These are phyloP conservation scores for Delitschia confertaspora DNA, from an alignment of 495 filamentous ascomycete genomes.

Conservation along the genomic window DNA sequence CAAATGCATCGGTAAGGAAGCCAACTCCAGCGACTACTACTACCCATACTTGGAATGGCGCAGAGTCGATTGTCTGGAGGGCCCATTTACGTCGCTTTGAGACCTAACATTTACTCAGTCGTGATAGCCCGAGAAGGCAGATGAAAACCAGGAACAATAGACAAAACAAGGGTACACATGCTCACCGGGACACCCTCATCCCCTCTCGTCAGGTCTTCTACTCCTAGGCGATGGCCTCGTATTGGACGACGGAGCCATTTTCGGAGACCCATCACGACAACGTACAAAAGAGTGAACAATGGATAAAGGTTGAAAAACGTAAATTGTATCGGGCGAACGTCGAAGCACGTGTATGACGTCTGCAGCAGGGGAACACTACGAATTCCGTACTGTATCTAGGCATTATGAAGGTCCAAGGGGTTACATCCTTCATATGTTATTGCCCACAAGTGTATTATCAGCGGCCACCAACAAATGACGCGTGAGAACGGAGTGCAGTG, in stretches of 20 bases:
- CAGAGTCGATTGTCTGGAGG: constrained; percentile 18
- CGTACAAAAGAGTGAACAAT: too few relatives aligned
- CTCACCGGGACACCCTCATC: constrained; percentile 19
- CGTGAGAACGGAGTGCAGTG: constrained; percentile 1
- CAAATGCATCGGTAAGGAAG: constrained; percentile 23
- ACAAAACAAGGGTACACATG: neutral
- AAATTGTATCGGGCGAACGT: too few relatives aligned
- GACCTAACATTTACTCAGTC: constrained; percentile 8
- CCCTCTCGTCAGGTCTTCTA: constrained; percentile 16
- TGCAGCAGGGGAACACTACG: too few relatives aligned
- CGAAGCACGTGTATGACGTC: too few relatives aligned
- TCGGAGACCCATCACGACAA: constrained; percentile 18
- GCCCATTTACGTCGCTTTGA: constrained; percentile 19
- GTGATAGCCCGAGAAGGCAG: neutral
- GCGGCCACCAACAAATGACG: constrained; percentile 4
- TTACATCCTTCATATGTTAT: constrained; percentile 5
- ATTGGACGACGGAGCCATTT: constrained; percentile 20
- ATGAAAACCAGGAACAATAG: neutral
- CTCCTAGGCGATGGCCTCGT: constrained; percentile 9
- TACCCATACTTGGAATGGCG: constrained; percentile 23
- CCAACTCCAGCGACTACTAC: constrained; percentile 24
- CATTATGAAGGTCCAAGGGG: too few relatives aligned
- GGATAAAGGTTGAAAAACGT: too few relatives aligned
- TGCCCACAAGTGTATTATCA: constrained; percentile 1
- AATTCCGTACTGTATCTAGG: too few relatives aligned